A percentile compares a stretch with the other conserved stretches of the same genome.
Evolutionary conservation across 2,329 filamentous ascomycete species (phyloP).

Genomic region (Fusarium fracticaudum): DNA sequence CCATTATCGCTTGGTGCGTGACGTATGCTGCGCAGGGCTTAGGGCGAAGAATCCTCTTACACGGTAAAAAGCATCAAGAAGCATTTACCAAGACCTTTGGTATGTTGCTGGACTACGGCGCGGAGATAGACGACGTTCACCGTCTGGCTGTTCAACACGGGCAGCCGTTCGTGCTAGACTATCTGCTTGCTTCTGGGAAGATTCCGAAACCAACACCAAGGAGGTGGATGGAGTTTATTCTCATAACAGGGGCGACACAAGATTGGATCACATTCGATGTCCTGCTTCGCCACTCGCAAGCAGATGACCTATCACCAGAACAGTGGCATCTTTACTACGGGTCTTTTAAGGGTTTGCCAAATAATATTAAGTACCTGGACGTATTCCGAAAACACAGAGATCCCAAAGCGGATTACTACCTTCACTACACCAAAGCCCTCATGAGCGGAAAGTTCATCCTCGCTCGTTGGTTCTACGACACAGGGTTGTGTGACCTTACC

Average conservation of each 20-base stretch:
- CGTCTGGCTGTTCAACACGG: background rate
- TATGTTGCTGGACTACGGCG: background rate
- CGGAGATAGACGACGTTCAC: background rate
- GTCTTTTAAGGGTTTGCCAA: accelerated
- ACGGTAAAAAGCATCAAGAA: background rate
- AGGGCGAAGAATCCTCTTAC: accelerated
- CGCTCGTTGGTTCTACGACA: background rate
- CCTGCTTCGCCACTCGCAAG: background rate
- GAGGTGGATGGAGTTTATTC: background rate
- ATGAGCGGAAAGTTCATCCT: background rate
- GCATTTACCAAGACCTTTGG: background rate
- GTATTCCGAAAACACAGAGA: background rate
- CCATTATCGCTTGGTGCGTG: background rate
- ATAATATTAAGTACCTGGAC: accelerated
- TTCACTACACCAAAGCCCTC: background rate
- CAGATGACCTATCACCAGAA: accelerated
- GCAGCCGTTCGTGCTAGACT: background rate
- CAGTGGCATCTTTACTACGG: background rate
- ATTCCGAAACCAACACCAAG: background rate
- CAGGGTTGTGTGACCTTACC: accelerated
- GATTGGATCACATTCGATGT: background rate
- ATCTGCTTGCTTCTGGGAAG: background rate
- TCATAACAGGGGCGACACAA: accelerated
- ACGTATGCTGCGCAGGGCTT: background rate
- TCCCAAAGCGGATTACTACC: accelerated